Evolutionary conservation across 2,329 filamentous ascomycete genomes (phyloP), one percentile per base, ranked within the genome.

Genomic region (Kalmusia sp.): DNA sequence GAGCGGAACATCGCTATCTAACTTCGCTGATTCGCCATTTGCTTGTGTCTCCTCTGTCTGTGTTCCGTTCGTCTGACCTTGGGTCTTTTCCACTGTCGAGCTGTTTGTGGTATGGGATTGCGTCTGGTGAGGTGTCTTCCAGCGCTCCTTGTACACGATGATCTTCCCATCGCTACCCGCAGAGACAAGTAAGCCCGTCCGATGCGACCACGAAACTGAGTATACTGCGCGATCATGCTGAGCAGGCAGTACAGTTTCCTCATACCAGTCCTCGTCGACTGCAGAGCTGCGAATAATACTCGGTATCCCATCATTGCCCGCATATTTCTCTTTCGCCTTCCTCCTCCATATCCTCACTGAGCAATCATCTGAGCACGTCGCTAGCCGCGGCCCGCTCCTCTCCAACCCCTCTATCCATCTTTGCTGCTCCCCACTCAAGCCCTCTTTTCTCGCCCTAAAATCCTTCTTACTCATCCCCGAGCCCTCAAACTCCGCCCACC

Each of bases 81-180:
- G n/a, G 35, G 21, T n/a, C n/a, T n/a, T n/a, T n/a, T n/a, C n/a
- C n/a, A n/a, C n/a, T n/a, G n/a, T n/a, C n/a, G n/a, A n/a, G n/a
- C 17, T n/a, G 31, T 34, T 34, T 22, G 12, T 55, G 57, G 37
- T 64, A 62, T 37, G 43, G 6, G 19, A 19, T 35, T 8, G 12
- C 21, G 22, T n/a, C n/a, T n/a, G n/a, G n/a, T n/a, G 24, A 30
- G n/a, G 12, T 15, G 34, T 40, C 58, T 62, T 55, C 77, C 80
- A 77, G 15, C 72, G 72, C 72, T 96, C 93, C 55, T 84, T 82
- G 68, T 96, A 98, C 2, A 98, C 76, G 3, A 88, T 88, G 53
- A 97, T 82, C 44, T 86, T 81, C 12, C 93, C 92, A 72, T 99
- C 95, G 43, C 93, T 93, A 12, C 93, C 93, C 1, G 90, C 89